Evolutionary conservation across 2,329 filamentous ascomycete genomes (phyloP), one percentile per base, ranked within the genome.

Genomic region (Colletotrichum eremochloae): DNA sequence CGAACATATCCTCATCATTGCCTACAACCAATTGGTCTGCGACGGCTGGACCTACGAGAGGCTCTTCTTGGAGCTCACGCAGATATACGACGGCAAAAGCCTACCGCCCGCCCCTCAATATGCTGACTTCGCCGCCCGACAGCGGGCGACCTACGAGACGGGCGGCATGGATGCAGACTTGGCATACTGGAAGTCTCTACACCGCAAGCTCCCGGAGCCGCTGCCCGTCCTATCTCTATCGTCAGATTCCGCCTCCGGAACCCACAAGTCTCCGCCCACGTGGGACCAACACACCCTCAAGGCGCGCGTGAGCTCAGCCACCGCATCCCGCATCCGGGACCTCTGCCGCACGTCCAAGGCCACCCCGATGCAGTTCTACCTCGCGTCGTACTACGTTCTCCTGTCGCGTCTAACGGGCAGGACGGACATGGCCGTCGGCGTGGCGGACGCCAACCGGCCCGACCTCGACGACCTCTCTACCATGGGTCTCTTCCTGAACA

Each of bases 401-500:
- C 12, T 63, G 40, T n/a, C 61, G 44, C 12, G 29, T 1, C n/a
- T 53, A 1, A 55, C 53, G 18, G 50, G 44, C 3, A 29, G 42
- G 14, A 73, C 81, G 0, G 82, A 87, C 33, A n/a, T 89, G n/a
- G 78, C 75, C 38, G 86, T 89, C 63, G 87, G 86, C 11, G 79
- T 88, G 18, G 82, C 81, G 0, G 86, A 88, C 75, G 84, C 84
- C 9, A 84, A 84, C 8, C 82, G 77, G 56, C 83, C 82, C 0
- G 82, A 86, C 1, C 68, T 69, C 15, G 72, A 79, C 1, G 65
- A 80, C 2, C 68, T 77, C 18, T 67, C 75, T 0, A 86, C 77
- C 9, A 76, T 89, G 3, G 88, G 88, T 2, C 76, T 82, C 53
- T 84, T 85, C 46, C 68, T 88, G 1, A 89, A 89, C 71, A 75